Conservation (phyloP, 2,329 filamentous ascomycete species). For the Paradendryphiella salina region DNA sequence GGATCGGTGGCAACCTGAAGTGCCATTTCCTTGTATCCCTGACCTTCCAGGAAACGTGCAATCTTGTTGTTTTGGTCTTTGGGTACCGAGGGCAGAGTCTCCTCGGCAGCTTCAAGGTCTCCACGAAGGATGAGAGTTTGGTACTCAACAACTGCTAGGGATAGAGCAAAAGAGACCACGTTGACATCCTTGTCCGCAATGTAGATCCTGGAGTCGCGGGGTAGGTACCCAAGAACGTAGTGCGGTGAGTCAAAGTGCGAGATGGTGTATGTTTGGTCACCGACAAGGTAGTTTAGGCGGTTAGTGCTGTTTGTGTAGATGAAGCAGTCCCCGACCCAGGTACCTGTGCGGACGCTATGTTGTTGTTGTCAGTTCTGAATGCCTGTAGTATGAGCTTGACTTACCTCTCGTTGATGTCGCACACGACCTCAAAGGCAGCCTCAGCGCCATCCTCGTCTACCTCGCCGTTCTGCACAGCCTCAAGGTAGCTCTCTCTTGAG, state of each 20-base stretch:
- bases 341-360: constrained; percentile 79
- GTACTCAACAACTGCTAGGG: constrained; percentile 91
- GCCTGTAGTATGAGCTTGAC: constrained; percentile 29
- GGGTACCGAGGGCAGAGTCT: constrained; percentile 81
- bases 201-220: constrained; percentile 93
- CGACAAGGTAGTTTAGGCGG: constrained; percentile 95
- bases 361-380: constrained; percentile 19
- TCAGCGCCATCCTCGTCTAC: constrained; percentile 92
- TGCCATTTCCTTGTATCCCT: constrained; percentile 94
- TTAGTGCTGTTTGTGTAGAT: constrained; percentile 98
- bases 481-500: constrained; percentile 83
- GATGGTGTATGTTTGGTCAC: constrained; percentile 96
- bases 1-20: constrained; percentile 91
- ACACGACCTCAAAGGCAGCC: constrained; percentile 92
- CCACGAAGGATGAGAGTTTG: constrained; percentile 93
- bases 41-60: constrained; percentile 93
- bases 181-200: constrained; percentile 93
- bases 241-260: constrained; percentile 95
- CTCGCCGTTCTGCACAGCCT: constrained; percentile 78
- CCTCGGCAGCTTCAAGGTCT: constrained; percentile 87
- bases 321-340: constrained; percentile 99
- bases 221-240: constrained; percentile 94
- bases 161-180: constrained; percentile 87
- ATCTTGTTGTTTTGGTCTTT: constrained; percentile 98
- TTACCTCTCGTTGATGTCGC: constrained; percentile 87